Conservation (phyloP, 2,329 filamentous ascomycete genomes). For the Pyricularia pennisetigena region DNA sequence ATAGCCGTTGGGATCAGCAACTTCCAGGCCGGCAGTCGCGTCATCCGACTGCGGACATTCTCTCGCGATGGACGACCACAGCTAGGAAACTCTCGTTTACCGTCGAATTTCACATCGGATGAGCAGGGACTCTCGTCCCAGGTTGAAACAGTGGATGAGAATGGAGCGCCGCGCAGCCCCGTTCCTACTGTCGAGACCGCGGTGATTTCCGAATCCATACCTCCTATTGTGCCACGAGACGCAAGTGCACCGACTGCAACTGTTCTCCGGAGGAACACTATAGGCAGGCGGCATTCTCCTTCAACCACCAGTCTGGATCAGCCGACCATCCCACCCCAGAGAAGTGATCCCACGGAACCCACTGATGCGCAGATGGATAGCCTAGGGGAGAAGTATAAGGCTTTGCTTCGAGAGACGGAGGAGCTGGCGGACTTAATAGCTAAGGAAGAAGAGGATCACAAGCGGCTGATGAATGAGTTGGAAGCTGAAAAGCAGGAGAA, state of each 20-base stretch:
- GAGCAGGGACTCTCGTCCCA: slow-evolving; percentile 35
- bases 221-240: background rate
- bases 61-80: slow-evolving; percentile 53
- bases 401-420: slow-evolving; percentile 73
- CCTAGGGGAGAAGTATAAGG: slow-evolving; percentile 73
- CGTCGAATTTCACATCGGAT: slow-evolving; percentile 40
- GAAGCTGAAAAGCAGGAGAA: slow-evolving; percentile 72
- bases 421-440: slow-evolving; percentile 61
- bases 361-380: slow-evolving; percentile 62
- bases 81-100: slow-evolving; percentile 44
- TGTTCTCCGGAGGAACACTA: slow-evolving; percentile 48
- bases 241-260: slow-evolving; percentile 11
- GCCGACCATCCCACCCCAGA: slow-evolving; percentile 15
- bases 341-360: slow-evolving; percentile 37
- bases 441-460: slow-evolving; percentile 63
- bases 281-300: slow-evolving; percentile 68
- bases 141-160: slow-evolving; percentile 37
- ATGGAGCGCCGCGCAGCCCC: slow-evolving; percentile 35
- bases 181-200: slow-evolving; percentile 52
- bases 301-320: slow-evolving; percentile 50
- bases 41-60: slow-evolving; percentile 76
- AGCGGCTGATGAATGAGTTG: slow-evolving; percentile 54
- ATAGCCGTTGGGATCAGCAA: slow-evolving; percentile 86
- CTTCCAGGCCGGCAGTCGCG: slow-evolving; percentile 80
- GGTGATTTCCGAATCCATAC: slow-evolving; percentile 17